These are phyloP conservation scores for Mycena albidolilacea DNA, from an alignment of 768 basidiomycete species.

Conservation along the genomic window DNA sequence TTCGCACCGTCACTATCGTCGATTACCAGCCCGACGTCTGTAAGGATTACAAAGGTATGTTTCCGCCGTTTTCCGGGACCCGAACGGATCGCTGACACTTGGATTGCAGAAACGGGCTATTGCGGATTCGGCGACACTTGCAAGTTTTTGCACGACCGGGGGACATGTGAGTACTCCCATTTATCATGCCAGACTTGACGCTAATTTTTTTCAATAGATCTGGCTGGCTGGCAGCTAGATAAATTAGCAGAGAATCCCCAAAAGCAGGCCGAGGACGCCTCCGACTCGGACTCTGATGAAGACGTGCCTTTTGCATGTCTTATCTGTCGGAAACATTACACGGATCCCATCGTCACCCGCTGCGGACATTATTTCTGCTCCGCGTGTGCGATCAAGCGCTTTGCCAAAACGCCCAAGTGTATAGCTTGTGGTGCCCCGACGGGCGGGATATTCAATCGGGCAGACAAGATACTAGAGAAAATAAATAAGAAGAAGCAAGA, in stretches of 20 bases:
- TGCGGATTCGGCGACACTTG: slow-evolving; percentile 99
- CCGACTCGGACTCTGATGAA: slow-evolving; percentile 80
- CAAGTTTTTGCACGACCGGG: slow-evolving; percentile 98
- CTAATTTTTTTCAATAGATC: slow-evolving; percentile 65
- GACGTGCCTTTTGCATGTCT: slow-evolving; percentile 99
- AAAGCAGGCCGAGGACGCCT: slow-evolving; percentile 73
- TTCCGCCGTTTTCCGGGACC: slow-evolving; percentile 20
- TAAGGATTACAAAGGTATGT: slow-evolving; percentile 98
- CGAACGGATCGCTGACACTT: slow-evolving; percentile 11
- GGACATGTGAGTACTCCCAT: slow-evolving; percentile 78
- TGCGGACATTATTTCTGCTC: slow-evolving; percentile 98
- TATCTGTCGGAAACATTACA: slow-evolving; percentile 95
- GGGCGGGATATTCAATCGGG: slow-evolving; percentile 96
- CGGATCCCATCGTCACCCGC: slow-evolving; percentile 94
- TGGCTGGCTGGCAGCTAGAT: slow-evolving; percentile 99
- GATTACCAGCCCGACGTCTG: slow-evolving; percentile 99
- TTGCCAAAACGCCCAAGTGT: slow-evolving; percentile 95
- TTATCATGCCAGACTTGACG: slow-evolving; percentile 20
- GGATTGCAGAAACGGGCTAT: slow-evolving; percentile 90
- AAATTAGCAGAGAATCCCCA: slow-evolving; percentile 87
- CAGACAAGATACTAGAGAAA: slow-evolving; percentile 93
- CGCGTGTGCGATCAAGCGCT: slow-evolving; percentile 95
- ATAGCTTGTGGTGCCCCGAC: slow-evolving; percentile 95
- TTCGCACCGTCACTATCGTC: slow-evolving; percentile 93
- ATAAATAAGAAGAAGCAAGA: slow-evolving; percentile 80